Evolutionary conservation across 2,329 filamentous ascomycete genomes (phyloP), one percentile per base, ranked within the genome.

Genomic region (Phoma sp.): DNA sequence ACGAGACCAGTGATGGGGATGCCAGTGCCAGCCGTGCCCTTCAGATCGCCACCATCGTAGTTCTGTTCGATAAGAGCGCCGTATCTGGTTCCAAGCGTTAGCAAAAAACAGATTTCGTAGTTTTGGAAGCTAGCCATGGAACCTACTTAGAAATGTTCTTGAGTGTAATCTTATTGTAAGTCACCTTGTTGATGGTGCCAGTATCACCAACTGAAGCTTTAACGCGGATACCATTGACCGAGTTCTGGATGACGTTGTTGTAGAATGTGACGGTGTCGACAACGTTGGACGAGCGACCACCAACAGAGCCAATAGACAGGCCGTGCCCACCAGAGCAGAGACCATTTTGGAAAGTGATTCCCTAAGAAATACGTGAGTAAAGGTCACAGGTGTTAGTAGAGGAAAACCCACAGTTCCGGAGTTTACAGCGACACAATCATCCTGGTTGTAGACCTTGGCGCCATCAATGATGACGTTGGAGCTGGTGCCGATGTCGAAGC

Each of bases 401-500:
- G 2, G 35, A 37, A 7, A 6, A 55, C 61, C 46, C 37, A 62
- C 69, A 14, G 75, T 79, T 55, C 83, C 82, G 2, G 80, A 83
- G 74, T 85, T 85, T 59, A 85, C 72, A 14, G 83, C 83, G 13
- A 85, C 71, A 60, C 83, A 86, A 61, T 85, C 83, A 55, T 86
- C 83, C 70, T 85, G 83, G 71, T 85, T 85, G 60, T 80, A 75
- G 25, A 85, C 77, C 44, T 71, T 77, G 4, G 81, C 81, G 27
- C 78, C 77, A 37, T 74, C 73, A 61, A 85, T 84, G 29, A 75
- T 76, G 24, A 85, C 72, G 25, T 75, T 76, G 38, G 70, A 75
- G 14, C 76, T 79, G 8, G 67, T 73, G 33, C 81, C 79, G 47
- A 86, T 78, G 52, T 86, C 83, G 58, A 86, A 86, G 0, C 73